Evolutionary conservation across 176 grass and related monocot species (phyloP), one percentile per base, ranked within the genome.

Genomic region (Raddia guianensis): DNA sequence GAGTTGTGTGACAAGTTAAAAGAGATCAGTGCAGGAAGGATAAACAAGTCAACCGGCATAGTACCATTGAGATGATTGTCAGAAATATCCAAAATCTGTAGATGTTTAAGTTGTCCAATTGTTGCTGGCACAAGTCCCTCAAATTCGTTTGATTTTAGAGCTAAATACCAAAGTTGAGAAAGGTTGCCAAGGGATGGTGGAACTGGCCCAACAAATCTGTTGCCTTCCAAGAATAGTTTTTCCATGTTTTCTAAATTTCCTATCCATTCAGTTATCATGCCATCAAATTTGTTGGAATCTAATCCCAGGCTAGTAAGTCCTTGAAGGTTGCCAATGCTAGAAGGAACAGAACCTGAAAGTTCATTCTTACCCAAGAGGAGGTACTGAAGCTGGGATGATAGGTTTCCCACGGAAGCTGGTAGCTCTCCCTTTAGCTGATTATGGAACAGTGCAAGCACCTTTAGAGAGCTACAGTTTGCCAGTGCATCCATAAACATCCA

Each of bases 351-450:
- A 68, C 77, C 77, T 44, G 63, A 54, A 5, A 68, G 63, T 45
- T 68, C 21, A 55, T 68, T 79, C 35, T 56, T 2, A 56, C 77
- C 77, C 63, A 79, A 56, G 9, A 68, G 34, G 49, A 79, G 77
- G 49, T 55, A 68, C 49, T 79, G 77, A 43, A 79, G 77, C 63
- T n/a, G 11, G 37, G 63, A 79, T 8, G 77, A 56, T 11, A 79
- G 77, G 47, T 79, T 79, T 51, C 77, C 77, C 46, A 79, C 63
- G 43, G 49, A 79, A 79, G 18, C 55, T 68, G 77, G 77, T 79
- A 46, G 49, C 63, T 67, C 13, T 49, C 75, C 75, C 60, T 49
- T 8, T 10, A 77, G 75, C 27, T 77, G 75, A 63, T 77, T 77
- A 16, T 77, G 43, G 43, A 49, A 77, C 13, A 77, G 44, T 16